These are phyloP conservation scores for Paramecium octaurelia DNA, from an alignment of 73 alveolate genomes.

Conservation along the genomic window DNA sequence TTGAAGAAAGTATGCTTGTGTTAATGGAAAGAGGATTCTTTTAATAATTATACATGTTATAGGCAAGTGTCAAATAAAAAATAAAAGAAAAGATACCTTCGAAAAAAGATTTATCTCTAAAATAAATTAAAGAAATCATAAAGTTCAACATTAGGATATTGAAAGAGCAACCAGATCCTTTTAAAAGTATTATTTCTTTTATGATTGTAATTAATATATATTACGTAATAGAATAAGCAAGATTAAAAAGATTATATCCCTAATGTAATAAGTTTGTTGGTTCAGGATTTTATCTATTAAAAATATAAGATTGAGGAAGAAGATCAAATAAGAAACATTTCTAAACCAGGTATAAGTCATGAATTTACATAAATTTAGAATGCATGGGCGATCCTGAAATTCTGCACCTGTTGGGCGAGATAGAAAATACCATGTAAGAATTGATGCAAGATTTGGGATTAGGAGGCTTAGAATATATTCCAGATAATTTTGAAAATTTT, in stretches of 20 bases:
- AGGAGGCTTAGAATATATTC: background rate
- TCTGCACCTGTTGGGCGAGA: background rate
- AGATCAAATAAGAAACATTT: constrained; percentile 11
- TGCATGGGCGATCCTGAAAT: constrained; percentile 35
- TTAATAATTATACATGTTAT: background rate
- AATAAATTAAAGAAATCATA: constrained; percentile 6
- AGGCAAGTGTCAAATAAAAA: constrained; percentile 45
- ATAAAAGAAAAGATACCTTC: constrained; percentile 23
- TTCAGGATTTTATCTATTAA: background rate
- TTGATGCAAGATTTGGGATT: background rate
- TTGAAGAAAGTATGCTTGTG: constrained; percentile 39
- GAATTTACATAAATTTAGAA: background rate
- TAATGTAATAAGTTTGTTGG: background rate
- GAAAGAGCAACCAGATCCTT: constrained; percentile 22
- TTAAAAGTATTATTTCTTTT: background rate
- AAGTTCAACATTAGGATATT: background rate
- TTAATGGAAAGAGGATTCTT: constrained; percentile 48
- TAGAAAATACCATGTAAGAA: background rate
- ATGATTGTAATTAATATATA: background rate
- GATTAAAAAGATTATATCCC: constrained; percentile 42
- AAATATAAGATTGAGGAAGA: constrained; percentile 17
- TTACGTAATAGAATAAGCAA: background rate
- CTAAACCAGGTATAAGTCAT: background rate
- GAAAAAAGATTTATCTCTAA: background rate
- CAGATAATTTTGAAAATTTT: constrained; percentile 33